Conservation (phyloP, 2,329 filamentous ascomycete genomes). For the Rutstroemia sydowiana region DNA sequence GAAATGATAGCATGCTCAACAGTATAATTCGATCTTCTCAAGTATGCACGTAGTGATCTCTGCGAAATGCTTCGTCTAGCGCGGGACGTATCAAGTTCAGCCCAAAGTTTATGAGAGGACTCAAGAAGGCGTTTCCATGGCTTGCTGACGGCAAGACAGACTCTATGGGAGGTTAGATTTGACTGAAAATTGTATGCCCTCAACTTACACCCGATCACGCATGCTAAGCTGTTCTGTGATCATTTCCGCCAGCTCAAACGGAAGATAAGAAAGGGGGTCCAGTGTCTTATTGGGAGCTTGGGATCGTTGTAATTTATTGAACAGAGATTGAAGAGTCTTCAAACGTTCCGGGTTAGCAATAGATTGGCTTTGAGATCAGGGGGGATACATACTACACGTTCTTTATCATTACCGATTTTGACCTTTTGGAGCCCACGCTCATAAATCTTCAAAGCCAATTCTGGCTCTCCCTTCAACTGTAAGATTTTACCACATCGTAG, state of each 20-base stretch:
- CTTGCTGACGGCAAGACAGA: conserved; percentile 27
- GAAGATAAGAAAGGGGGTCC: conserved; percentile 30
- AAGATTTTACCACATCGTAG: conserved; percentile 29
- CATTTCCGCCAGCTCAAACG: conserved; percentile 29
- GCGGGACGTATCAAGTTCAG: conserved; percentile 23
- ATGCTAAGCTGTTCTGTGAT: conserved; percentile 25
- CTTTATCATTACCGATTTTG: conserved; percentile 25
- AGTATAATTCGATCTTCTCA: conserved; percentile 26
- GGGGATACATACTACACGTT: conserved; percentile 20
- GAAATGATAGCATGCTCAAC: conserved; percentile 22
- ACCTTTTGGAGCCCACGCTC: conserved; percentile 29
- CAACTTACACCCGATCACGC: conserved; percentile 26
- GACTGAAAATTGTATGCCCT: not conserved
- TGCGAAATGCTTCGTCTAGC: conserved; percentile 14
- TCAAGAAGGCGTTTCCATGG: conserved; percentile 28
- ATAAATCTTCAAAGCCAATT: conserved; percentile 30
- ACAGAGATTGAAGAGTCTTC: conserved; percentile 27
- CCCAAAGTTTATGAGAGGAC: conserved; percentile 27
- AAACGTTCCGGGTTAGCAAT: conserved; percentile 6
- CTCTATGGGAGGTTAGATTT: conserved; percentile 16
- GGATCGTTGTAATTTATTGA: conserved; percentile 24
- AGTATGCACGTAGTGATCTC: conserved; percentile 21
- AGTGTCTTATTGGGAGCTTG: conserved; percentile 20
- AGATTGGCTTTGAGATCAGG: not conserved
- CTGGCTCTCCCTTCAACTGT: conserved; percentile 23